Evolutionary conservation across 2,329 filamentous ascomycete genomes (phyloP).

Genomic region (Chalara sp.): DNA sequence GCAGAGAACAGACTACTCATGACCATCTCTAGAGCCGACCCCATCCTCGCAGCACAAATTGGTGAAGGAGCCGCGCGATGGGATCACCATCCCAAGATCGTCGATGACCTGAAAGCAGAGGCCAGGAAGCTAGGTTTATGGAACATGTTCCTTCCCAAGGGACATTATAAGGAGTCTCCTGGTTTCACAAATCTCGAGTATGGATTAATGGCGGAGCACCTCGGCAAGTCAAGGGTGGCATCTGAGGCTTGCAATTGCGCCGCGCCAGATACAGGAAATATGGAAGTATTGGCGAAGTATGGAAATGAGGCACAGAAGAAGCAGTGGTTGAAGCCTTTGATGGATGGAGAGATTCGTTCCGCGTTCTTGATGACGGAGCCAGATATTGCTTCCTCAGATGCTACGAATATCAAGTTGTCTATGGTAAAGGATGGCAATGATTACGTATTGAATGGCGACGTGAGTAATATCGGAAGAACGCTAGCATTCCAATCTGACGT

Average conservation of each 20-base stretch:
- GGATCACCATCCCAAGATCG: conserved; percentile 68
- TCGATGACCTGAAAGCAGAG: conserved; percentile 85
- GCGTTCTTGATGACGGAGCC: conserved; percentile 95
- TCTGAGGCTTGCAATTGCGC: conserved; percentile 87
- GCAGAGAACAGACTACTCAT: conserved; percentile 2
- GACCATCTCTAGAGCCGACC: conserved; percentile 55
- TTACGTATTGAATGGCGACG: conserved; percentile 83
- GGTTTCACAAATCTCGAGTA: conserved; percentile 96
- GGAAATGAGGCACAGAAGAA: conserved; percentile 80
- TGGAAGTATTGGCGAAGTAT: conserved; percentile 92
- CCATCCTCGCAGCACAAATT: conserved; percentile 72
- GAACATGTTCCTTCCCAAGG: conserved; percentile 97
- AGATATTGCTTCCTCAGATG: conserved; percentile 81
- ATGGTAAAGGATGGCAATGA: conserved; percentile 80
- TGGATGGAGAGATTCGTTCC: conserved; percentile 79
- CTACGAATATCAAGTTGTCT: conserved; percentile 81
- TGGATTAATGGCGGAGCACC: conserved; percentile 91
- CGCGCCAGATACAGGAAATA: conserved; percentile 89
- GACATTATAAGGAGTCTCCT: conserved; percentile 90
- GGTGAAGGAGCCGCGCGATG: conserved; percentile 70
- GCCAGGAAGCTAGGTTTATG: conserved; percentile 80
- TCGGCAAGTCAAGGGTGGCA: conserved; percentile 78
- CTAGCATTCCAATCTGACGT: conserved; percentile 11
- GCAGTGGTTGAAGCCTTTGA: conserved; percentile 72
- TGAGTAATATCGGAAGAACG: conserved; percentile 32